Evolutionary conservation across 2,329 filamentous ascomycete genomes (phyloP).

Genomic region (Penicillium italicum): DNA sequence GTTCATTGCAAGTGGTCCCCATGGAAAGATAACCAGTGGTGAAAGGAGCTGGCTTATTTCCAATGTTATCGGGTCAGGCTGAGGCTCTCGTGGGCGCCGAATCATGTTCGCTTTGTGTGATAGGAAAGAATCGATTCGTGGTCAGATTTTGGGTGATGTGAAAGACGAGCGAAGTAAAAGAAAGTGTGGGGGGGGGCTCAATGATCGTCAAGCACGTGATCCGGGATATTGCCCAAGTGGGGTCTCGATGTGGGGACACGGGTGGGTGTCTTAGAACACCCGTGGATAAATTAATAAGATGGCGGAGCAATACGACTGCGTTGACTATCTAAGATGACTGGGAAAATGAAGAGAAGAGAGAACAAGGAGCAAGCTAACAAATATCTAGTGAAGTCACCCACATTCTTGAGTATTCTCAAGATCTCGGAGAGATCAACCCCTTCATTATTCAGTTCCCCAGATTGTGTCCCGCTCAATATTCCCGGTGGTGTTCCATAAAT

Average conservation of each 20-base stretch:
- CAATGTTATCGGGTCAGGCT: accelerated
- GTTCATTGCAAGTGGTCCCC: background rate
- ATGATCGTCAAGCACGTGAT: background rate
- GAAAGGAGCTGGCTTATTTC: accelerated
- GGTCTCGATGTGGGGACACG: too few species aligned
- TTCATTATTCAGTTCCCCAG: background rate
- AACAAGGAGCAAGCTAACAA: too few species aligned
- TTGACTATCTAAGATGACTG: too few species aligned
- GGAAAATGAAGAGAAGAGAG: too few species aligned
- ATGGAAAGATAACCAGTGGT: background rate
- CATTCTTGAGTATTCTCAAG: too few species aligned
- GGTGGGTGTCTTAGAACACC: too few species aligned
- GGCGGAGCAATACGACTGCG: too few species aligned
- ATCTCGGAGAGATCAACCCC: too few species aligned
- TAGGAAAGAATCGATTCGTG: too few species aligned
- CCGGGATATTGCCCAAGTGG: background rate
- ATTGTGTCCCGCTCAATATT: background rate
- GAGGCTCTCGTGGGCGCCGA: background rate
- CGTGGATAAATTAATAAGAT: too few species aligned
- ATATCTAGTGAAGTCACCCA: too few species aligned
- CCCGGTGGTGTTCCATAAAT: background rate
- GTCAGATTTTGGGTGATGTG: too few species aligned
- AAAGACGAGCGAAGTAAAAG: background rate
- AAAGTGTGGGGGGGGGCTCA: background rate
- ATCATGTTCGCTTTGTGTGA: background rate